A percentile compares a stretch with the other conserved stretches of the same genome.
These are phyloP conservation scores for Pseudogymnoascus sp. DNA, from an alignment of 2,329 filamentous ascomycete genomes.

Conservation along the genomic window DNA sequence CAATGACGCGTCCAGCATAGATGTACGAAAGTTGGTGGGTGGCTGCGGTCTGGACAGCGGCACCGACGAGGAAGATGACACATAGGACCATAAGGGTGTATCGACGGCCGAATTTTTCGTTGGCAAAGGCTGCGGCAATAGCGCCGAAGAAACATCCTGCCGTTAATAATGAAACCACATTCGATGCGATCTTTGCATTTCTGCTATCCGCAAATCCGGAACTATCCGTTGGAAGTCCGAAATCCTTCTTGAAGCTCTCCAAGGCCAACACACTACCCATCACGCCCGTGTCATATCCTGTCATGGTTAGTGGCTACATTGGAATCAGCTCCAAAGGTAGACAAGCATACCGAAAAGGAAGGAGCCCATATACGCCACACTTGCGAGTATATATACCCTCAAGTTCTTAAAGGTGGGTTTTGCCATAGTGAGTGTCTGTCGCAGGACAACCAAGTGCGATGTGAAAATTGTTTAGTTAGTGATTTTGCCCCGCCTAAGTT, in stretches of 20 bases:
- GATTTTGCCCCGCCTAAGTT: not conserved
- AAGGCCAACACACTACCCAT: slow-evolving; percentile 19
- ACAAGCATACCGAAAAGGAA: slow-evolving; percentile 19
- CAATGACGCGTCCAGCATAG: slow-evolving; percentile 36
- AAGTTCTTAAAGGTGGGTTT: not conserved
- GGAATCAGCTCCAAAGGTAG: not conserved
- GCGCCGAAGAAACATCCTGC: slow-evolving; percentile 44
- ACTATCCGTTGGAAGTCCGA: slow-evolving; percentile 19
- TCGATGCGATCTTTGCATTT: slow-evolving; percentile 19
- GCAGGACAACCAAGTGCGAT: not conserved
- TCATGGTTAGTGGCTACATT: not conserved
- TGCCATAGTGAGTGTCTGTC: not conserved
- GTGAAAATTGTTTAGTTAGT: not conserved
- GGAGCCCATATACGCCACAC: slow-evolving; percentile 19
- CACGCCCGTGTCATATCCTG: slow-evolving; percentile 21
- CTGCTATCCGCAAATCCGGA: slow-evolving; percentile 13
- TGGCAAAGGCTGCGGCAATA: slow-evolving; percentile 40
- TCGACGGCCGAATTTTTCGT: slow-evolving; percentile 37
- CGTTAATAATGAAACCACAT: slow-evolving; percentile 42
- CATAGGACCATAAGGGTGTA: slow-evolving; percentile 38
- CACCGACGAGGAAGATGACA: slow-evolving; percentile 33
- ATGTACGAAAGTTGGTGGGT: slow-evolving; percentile 36
- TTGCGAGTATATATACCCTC: slow-evolving; percentile 13
- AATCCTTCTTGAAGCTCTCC: slow-evolving; percentile 21
- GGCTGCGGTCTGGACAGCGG: slow-evolving; percentile 38